These are phyloP conservation scores for Sordariomycetes sp. DNA, from an alignment of 2,329 filamentous ascomycete species.

Conservation along the genomic window DNA sequence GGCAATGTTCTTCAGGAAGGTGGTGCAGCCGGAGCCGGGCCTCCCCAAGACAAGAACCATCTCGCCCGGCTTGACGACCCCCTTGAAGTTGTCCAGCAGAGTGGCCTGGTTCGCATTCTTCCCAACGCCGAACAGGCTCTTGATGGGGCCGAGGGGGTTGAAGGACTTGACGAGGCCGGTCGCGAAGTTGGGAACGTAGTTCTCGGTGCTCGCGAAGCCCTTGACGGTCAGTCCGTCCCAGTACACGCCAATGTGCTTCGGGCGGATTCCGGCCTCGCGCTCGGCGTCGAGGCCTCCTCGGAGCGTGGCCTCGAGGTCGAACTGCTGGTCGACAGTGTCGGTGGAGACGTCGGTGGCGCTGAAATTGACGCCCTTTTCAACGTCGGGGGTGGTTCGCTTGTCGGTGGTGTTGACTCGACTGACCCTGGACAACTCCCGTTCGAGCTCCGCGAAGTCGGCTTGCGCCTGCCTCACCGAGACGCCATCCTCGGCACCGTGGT, in stretches of 20 bases:
- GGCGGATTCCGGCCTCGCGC: slow-evolving; percentile 62
- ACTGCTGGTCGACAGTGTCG: slow-evolving; percentile 32
- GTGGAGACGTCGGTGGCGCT: slow-evolving; percentile 14
- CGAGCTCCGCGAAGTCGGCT: slow-evolving; percentile 57
- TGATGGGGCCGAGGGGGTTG: slow-evolving; percentile 55
- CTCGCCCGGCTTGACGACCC: slow-evolving; percentile 65
- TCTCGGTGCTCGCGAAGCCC: slow-evolving; percentile 61
- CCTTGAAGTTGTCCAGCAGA: slow-evolving; percentile 59
- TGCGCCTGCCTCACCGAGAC: slow-evolving; percentile 56
- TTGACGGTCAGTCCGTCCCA: slow-evolving; percentile 69
- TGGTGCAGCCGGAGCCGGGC: slow-evolving; percentile 61
- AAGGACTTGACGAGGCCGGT: slow-evolving; percentile 66
- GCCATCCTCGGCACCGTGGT: slow-evolving; percentile 17
- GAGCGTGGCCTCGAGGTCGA: slow-evolving; percentile 64
- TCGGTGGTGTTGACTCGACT: slow-evolving; percentile 27
- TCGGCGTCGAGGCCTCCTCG: slow-evolving; percentile 60
- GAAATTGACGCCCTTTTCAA: slow-evolving; percentile 39
- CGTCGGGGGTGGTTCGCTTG: slow-evolving; percentile 15
- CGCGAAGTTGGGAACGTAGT: slow-evolving; percentile 63
- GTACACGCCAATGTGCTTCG: slow-evolving; percentile 67
- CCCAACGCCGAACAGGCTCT: slow-evolving; percentile 48
- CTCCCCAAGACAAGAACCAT: slow-evolving; percentile 77
- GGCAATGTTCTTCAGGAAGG: slow-evolving; percentile 54
- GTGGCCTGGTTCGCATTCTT: slow-evolving; percentile 59
- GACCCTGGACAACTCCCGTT: slow-evolving; percentile 43